Evolutionary conservation across 2,329 filamentous ascomycete genomes (phyloP).

Genomic region (Diaporthe sp.): DNA sequence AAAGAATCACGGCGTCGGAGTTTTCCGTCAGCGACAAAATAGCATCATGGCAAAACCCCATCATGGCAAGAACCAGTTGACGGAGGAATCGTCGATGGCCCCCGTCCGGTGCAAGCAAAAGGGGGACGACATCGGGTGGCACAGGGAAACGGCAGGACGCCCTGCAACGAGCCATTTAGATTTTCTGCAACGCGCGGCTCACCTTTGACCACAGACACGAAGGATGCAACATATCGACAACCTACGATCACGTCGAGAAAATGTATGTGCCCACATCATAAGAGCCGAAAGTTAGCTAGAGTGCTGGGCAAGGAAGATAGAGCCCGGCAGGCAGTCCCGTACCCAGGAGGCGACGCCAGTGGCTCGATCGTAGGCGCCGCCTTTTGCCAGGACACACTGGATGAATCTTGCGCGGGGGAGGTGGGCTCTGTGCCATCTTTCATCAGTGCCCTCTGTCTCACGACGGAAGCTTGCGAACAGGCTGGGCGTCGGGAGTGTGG

Average conservation of each 20-base stretch:
- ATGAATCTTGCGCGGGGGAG: neutral
- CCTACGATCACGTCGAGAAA: too few species aligned
- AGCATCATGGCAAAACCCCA: too few species aligned
- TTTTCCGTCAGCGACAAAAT: too few species aligned
- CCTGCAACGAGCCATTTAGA: neutral
- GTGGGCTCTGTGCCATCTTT: neutral
- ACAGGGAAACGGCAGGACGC: neutral
- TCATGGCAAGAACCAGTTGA: neutral
- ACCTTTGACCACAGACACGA: neutral
- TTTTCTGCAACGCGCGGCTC: neutral
- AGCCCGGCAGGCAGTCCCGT: neutral
- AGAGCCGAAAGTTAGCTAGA: slow-evolving; percentile 10
- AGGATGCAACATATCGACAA: too few species aligned
- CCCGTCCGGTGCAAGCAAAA: neutral
- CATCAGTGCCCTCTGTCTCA: neutral
- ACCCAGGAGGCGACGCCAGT: neutral
- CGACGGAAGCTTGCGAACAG: neutral
- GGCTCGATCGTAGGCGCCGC: neutral
- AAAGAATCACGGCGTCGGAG: too few species aligned
- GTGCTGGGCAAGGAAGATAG: neutral
- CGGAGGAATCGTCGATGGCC: neutral
- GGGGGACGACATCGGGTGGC: too few species aligned
- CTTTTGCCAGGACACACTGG: neutral
- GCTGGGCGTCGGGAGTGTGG: neutral
- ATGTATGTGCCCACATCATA: neutral